Evolutionary conservation across 2,329 filamentous ascomycete genomes (phyloP).

Genomic region (Phyllosticta paracitricarpa): DNA sequence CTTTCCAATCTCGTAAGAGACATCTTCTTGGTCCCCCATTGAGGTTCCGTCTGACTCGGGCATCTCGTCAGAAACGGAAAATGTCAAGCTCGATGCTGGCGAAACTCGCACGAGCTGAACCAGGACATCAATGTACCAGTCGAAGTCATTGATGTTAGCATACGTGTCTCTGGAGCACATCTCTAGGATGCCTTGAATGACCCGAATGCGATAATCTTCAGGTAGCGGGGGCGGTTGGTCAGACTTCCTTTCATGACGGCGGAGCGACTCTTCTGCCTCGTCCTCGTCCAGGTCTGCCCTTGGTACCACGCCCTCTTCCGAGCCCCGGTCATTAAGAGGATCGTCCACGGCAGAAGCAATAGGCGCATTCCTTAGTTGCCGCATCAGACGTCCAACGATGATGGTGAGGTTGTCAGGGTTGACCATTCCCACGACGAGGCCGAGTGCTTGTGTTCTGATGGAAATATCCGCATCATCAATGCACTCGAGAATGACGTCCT

Average conservation of each 20-base stretch:
- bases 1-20: conserved; percentile 65
- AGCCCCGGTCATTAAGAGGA: conserved; percentile 37
- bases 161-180: conserved; percentile 92
- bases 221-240: conserved; percentile 55
- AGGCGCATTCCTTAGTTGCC: conserved; percentile 63
- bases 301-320: conserved; percentile 34
- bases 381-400: conserved; percentile 78
- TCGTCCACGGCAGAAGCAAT: conserved; percentile 41
- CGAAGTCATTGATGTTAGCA: conserved; percentile 76
- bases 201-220: conserved; percentile 74
- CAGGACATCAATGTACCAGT: conserved; percentile 92
- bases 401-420: conserved; percentile 72
- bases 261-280: conserved; percentile 45
- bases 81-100: conserved; percentile 34
- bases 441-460: conserved; percentile 84
- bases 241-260: conserved; percentile 39
- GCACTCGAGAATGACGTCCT: conserved; percentile 93
- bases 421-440: conserved; percentile 90
- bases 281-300: conserved; percentile 49
- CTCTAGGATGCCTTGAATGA: conserved; percentile 70
- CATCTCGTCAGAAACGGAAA: background rate
- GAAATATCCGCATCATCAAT: conserved; percentile 94
- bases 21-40: conserved; percentile 22
- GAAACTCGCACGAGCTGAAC: conserved; percentile 69
- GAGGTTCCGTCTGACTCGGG: conserved; percentile 14